Evolutionary conservation across 352 stramenopile species (phyloP), one percentile per base, ranked within the genome.

Genomic region (Pythium folliculosum): DNA sequence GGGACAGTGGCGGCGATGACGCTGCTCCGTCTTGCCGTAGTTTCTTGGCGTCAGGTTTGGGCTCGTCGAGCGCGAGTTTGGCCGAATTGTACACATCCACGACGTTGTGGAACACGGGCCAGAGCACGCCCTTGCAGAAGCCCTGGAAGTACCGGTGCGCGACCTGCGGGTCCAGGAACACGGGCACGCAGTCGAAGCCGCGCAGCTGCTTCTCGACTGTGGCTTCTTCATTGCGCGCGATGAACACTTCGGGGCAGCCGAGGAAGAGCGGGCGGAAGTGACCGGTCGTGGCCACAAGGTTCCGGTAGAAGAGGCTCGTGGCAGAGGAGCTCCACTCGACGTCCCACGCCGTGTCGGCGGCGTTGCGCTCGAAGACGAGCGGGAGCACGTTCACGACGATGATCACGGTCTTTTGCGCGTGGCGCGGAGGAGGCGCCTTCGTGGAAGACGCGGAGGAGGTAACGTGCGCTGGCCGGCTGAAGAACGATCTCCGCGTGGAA

Each of bases 61-160:
- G 73, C 21, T 80, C 74, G 63, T 92, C 86, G 17, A 92, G 71
- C 40, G 77, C 69, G 22, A 92, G 75, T 67, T 89, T 72, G 21
- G 85, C 84, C 44, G 82, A 88, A 63, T 92, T 92, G 75, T 99
- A 99, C 1, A 99, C 95, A 63, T 98, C 97, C 37, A 98, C 89
- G 6, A 99, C 91, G 73, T 99, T 98, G 78, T 99, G 97, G 67
- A 99, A 95, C 32, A 99, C 86, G 1, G 96, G 96, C 97, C 96
- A 99, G 17, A 99, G 85, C n/a, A 98, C 87, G 51, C 95, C 94
- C 73, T 99, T 99, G 80, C 96, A 99, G 71, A 98, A 99, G 21
- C 90, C 92, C 73, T 97, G 81, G 72, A 94, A 96, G 75, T 95
- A 95, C 23, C 77, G 80, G 56, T 94, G 82, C 23, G 84, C 84